These are phyloP conservation scores for Collybiopsis confluens DNA, from an alignment of 768 basidiomycete species.

Conservation along the genomic window DNA sequence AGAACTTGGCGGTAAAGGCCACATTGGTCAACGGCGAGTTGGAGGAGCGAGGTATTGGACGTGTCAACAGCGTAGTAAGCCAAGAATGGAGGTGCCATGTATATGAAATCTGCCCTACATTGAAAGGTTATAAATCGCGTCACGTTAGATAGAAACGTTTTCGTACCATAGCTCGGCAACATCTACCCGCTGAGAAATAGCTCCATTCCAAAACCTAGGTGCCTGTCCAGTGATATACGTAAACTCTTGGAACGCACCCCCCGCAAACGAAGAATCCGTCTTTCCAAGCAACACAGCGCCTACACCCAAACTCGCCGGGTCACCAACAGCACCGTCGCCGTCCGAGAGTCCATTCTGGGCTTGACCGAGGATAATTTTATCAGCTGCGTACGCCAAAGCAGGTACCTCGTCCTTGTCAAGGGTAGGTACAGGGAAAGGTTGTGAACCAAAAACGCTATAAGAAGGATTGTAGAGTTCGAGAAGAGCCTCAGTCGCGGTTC, in stretches of 20 bases:
- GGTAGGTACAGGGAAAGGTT: conserved; percentile 21
- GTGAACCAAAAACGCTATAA: conserved; percentile 22
- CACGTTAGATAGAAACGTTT: too few species aligned
- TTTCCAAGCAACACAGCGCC: conserved; percentile 39
- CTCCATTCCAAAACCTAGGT: conserved; percentile 37
- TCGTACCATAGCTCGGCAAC: conserved; percentile 48
- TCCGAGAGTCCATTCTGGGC: conserved; percentile 27
- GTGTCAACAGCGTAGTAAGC: conserved; percentile 42
- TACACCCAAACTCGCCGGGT: conserved; percentile 51
- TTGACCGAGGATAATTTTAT: conserved; percentile 17
- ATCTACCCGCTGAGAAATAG: conserved; percentile 51
- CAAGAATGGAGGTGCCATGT: conserved; percentile 49
- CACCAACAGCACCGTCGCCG: conserved; percentile 46
- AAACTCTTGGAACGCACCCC: conserved; percentile 31
- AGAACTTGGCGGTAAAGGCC: conserved; percentile 39
- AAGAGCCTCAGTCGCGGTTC: conserved; percentile 36
- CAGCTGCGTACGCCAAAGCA: conserved; percentile 15
- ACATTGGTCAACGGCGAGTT: conserved; percentile 34
- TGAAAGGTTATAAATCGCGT: too few species aligned
- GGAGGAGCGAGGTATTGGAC: conserved; percentile 30
- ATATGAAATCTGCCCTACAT: conserved; percentile 48
- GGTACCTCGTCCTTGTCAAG: conserved; percentile 12
- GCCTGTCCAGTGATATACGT: conserved; percentile 40
- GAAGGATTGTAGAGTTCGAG: conserved; percentile 37
- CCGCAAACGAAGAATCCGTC: conserved; percentile 8